Evolutionary conservation across 805 yeast species (phyloP), one percentile per base, ranked within the genome.

Genomic region (Candida silvatica): DNA sequence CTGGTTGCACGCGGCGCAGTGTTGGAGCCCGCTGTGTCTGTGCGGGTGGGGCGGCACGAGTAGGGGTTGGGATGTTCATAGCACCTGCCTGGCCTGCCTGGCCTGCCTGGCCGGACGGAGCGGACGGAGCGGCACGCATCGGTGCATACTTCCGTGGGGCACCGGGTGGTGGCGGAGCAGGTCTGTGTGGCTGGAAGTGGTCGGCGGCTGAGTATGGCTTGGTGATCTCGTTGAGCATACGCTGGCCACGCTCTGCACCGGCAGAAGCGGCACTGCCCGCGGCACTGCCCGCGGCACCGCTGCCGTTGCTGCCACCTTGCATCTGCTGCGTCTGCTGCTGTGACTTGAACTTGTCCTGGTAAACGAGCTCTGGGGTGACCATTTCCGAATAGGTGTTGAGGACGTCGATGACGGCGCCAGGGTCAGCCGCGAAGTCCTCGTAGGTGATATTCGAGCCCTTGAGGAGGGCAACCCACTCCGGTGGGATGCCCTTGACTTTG

Each of bases 341-440:
- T 7, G 7, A 8, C 11, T 9, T 23, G 27, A 45, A 42, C 16
- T 44, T 40, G 18, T 49, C 32, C 58, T 61, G 18, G 59, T 60
- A 36, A 14, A 56, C 49, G 11, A 61, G 45, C 25, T 52, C 61
- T 6, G 68, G 66, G 32, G 69, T 68, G 12, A 52, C 50, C 56
- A 49, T 66, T 58, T 56, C 60, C 14, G 53, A 43, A 45, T 74
- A 72, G 36, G 74, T 73, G 44, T 73, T 75, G 45, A 74, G 61
- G 3, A 72, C 80, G 46, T 72, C 78, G 37, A 74, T 71, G 18
- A 74, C 80, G 1, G 80, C 81, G 15, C 71, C 73, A 1, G 81
- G 81, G 42, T 75, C 79, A 40, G 69, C 72, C 27, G 71, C 72
- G 66, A 76, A 67, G 52, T 75, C 81, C 42, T 73, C 80, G 41